Percentiles rank a stretch among this genome's conserved stretches.
Evolutionary conservation across 2,329 filamentous ascomycete species (phyloP).

Genomic region (Cladophialophora psammophila): DNA sequence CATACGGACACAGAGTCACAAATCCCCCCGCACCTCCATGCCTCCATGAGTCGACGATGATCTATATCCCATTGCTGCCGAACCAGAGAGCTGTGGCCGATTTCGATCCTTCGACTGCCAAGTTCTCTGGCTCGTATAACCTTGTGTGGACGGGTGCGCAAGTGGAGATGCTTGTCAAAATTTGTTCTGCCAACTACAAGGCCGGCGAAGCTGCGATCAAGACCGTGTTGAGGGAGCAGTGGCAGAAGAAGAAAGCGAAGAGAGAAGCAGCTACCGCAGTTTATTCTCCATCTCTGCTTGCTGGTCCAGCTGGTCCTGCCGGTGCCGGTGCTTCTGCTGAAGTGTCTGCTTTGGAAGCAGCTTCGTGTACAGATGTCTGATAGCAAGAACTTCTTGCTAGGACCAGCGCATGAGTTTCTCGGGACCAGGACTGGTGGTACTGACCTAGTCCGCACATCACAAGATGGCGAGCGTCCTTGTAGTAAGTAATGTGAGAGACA

Average conservation of each 20-base stretch:
- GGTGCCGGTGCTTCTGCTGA: too few species aligned
- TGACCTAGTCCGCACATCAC: too few species aligned
- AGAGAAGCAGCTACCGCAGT: not conserved
- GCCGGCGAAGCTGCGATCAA: slow-evolving; percentile 27
- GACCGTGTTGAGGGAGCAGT: slow-evolving; percentile 25
- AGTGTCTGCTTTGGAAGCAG: not conserved
- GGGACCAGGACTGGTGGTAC: too few species aligned
- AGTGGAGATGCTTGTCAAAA: slow-evolving; percentile 30
- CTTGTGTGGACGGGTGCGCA: slow-evolving; percentile 32
- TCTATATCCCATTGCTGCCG: slow-evolving; percentile 31
- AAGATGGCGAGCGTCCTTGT: too few species aligned
- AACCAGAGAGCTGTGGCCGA: slow-evolving; percentile 25
- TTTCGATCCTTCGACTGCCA: slow-evolving; percentile 31
- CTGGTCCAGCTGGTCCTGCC: not conserved
- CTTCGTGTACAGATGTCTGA: not conserved
- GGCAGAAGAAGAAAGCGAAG: slow-evolving; percentile 25
- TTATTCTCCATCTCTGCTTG: not conserved
- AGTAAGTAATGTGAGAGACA: too few species aligned
- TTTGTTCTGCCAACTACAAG: slow-evolving; percentile 27
- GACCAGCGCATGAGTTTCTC: not conserved
- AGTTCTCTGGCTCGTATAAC: slow-evolving; percentile 33
- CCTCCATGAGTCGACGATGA: slow-evolving; percentile 27
- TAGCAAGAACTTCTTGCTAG: not conserved
- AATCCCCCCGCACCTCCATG: slow-evolving; percentile 28
- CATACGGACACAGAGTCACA: slow-evolving; percentile 25